Conservation (phyloP, 2,329 filamentous ascomycete species). For the Talaromyces sp. region DNA sequence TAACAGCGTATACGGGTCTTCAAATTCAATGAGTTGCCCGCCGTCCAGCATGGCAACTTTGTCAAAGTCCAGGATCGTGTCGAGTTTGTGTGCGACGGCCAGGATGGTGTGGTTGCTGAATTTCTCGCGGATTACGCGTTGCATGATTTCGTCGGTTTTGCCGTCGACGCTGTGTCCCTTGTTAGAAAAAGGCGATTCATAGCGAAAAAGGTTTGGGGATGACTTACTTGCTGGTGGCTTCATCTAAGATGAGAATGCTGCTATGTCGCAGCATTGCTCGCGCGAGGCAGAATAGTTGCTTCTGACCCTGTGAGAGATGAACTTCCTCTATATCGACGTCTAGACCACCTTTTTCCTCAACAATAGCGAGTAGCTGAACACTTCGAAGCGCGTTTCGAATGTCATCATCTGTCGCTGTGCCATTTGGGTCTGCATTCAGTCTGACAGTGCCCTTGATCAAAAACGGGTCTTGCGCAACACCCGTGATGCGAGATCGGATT, state of each 20-base stretch:
- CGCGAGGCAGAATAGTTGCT: conserved; percentile 59
- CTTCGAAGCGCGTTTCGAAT: conserved; percentile 32
- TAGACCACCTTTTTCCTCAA: conserved; percentile 34
- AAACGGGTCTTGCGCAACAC: conserved; percentile 40
- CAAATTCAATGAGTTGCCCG: conserved; percentile 29
- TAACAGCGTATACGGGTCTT: conserved; percentile 32
- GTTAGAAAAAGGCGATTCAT: not conserved
- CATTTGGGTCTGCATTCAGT: conserved; percentile 34
- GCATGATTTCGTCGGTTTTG: conserved; percentile 53
- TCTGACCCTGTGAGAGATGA: conserved; percentile 53
- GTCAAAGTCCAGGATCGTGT: conserved; percentile 38
- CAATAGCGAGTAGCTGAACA: conserved; percentile 31
- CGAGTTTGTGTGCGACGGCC: conserved; percentile 51
- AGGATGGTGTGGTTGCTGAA: conserved; percentile 56
- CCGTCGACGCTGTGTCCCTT: conserved; percentile 44
- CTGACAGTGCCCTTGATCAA: conserved; percentile 36
- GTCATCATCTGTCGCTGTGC: conserved; percentile 22
- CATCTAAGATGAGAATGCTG: conserved; percentile 41
- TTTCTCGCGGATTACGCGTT: conserved; percentile 48
- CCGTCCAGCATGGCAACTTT: conserved; percentile 31
- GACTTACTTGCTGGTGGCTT: conserved; percentile 33
- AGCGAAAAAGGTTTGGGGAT: too few species aligned
- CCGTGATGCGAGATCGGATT: conserved; percentile 36
- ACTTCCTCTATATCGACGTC: conserved; percentile 43
- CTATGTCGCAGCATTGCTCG: conserved; percentile 49